Evolutionary conservation across 768 basidiomycete species (phyloP).

Genomic region (Holtermanniella nyarrowii): DNA sequence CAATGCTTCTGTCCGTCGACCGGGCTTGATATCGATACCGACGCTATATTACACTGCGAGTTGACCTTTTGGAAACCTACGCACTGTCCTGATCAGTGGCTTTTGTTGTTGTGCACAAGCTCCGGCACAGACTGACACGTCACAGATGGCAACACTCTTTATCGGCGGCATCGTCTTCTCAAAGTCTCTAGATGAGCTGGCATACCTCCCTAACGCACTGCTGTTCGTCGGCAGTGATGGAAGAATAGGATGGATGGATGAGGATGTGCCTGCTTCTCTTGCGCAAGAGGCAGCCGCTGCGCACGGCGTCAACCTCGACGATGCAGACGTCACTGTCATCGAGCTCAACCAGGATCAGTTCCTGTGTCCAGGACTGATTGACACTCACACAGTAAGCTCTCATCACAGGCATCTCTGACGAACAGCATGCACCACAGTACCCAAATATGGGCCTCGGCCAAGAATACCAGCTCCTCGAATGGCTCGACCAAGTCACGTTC

Average conservation of each 20-base stretch:
- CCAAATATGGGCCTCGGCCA: constrained; percentile 49
- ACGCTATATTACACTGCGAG: neutral
- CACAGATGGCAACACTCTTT: constrained; percentile 8
- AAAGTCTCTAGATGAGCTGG: constrained; percentile 19
- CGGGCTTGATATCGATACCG: neutral
- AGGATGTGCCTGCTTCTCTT: constrained; percentile 46
- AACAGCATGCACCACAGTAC: constrained; percentile 69
- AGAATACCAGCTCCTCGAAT: constrained; percentile 76
- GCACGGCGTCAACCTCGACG: constrained; percentile 47
- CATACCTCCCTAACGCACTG: constrained; percentile 48
- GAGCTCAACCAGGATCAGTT: constrained; percentile 50
- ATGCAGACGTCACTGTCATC: constrained; percentile 33
- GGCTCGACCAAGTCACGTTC: constrained; percentile 76
- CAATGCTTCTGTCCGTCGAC: neutral
- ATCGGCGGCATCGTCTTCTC: constrained; percentile 30
- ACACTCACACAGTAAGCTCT: constrained; percentile 73
- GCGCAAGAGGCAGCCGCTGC: constrained; percentile 46
- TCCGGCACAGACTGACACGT: too few species aligned
- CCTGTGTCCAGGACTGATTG: constrained; percentile 76
- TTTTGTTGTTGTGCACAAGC: too few species aligned
- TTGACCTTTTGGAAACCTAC: neutral
- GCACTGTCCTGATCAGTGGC: neutral
- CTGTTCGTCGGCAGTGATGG: constrained; percentile 50
- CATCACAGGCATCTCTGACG: neutral
- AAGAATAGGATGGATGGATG: constrained; percentile 61